Conservation (phyloP, 257 asterid species). For the Nyctanthes arbortristis region DNA sequence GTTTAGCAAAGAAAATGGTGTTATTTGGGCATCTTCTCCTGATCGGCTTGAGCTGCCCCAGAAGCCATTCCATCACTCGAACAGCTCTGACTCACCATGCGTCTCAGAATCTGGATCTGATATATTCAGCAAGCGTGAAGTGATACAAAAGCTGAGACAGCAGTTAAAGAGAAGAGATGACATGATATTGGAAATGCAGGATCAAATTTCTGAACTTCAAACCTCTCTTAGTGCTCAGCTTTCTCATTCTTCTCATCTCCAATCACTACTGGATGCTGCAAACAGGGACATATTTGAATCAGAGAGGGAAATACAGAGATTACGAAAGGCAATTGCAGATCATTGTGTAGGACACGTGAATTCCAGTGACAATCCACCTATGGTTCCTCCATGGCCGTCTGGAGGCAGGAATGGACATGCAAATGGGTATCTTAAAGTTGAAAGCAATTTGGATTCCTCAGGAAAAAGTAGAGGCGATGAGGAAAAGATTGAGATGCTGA, state of each 20-base stretch:
- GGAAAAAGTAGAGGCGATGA: constrained; percentile 53
- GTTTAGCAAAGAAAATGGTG: constrained; percentile 69
- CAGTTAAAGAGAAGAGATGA: constrained; percentile 95
- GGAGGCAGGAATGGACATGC: constrained; percentile 47
- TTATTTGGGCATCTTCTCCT: constrained; percentile 78
- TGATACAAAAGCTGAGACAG: constrained; percentile 83
- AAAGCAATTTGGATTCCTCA: constrained; percentile 33
- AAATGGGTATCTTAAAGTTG: constrained; percentile 55
- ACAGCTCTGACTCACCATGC: constrained; percentile 90
- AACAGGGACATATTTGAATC: constrained; percentile 76
- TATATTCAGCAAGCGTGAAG: constrained; percentile 82
- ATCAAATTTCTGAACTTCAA: too few species aligned
- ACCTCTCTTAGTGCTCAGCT: constrained; percentile 53
- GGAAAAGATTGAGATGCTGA: constrained; percentile 73
- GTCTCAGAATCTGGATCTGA: constrained; percentile 94
- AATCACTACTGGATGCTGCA: constrained; percentile 70
- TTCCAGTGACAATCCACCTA: constrained; percentile 47
- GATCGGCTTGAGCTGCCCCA: constrained; percentile 83
- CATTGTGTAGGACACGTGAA: constrained; percentile 62
- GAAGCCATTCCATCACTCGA: constrained; percentile 79
- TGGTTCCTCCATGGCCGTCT: constrained; percentile 60
- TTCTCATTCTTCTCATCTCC: constrained; percentile 74
- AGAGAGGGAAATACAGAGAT: constrained; percentile 81
- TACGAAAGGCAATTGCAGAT: constrained; percentile 85
- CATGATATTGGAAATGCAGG: constrained; percentile 92